These are phyloP conservation scores for Thelonectria discophora DNA, from an alignment of 2,329 filamentous ascomycete species.

Conservation along the genomic window DNA sequence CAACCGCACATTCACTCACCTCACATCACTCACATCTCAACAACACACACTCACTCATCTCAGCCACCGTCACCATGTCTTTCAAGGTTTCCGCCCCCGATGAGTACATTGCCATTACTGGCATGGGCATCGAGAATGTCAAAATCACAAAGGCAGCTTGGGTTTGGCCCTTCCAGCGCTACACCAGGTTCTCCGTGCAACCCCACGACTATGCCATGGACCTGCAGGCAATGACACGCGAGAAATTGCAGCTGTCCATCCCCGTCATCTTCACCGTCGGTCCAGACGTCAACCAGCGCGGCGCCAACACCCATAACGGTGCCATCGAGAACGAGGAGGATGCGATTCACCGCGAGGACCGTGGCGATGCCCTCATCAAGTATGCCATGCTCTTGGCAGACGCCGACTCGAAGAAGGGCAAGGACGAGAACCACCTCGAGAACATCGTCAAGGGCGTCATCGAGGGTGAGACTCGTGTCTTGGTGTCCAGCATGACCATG, in stretches of 20 bases:
- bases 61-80: constrained; percentile 53
- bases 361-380: constrained; percentile 74
- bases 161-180: constrained; percentile 76
- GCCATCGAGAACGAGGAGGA: constrained; percentile 33
- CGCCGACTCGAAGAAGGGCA: constrained; percentile 66
- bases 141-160: constrained; percentile 81
- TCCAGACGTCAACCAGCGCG: constrained; percentile 73
- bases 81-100: constrained; percentile 78
- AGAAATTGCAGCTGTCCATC: constrained; percentile 84
- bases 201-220: constrained; percentile 85
- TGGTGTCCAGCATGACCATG: constrained; percentile 92
- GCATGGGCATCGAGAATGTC: constrained; percentile 77
- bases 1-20: constrained; percentile 3
- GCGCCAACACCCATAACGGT: constrained; percentile 50
- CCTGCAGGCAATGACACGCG: constrained; percentile 87
- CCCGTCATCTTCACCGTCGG: constrained; percentile 89
- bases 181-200: constrained; percentile 67
- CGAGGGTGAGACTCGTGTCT: constrained; percentile 84
- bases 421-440: constrained; percentile 63
- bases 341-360: constrained; percentile 55
- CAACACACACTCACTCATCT: background rate
- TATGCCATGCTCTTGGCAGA: constrained; percentile 84
- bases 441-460: constrained; percentile 92
- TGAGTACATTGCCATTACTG: constrained; percentile 88
- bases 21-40: too few species aligned